A percentile compares a stretch with the other conserved stretches of the same genome.
Evolutionary conservation across 1,284 basidiomycete genomes (phyloP).

Genomic region (Anthracocystis walkeri): DNA sequence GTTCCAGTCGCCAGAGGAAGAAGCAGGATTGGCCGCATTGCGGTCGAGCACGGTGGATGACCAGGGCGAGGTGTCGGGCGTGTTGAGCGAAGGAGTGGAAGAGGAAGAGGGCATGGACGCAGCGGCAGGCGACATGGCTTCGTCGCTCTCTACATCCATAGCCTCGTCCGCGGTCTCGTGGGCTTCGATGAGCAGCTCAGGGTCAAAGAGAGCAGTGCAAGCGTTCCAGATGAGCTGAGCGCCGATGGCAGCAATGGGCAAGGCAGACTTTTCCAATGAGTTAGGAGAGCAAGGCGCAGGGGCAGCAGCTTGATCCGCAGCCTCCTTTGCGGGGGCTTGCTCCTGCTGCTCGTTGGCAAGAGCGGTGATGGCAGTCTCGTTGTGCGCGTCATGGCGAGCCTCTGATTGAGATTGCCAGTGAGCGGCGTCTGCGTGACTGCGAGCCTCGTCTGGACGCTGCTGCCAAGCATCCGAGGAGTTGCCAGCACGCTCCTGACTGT

Average conservation of each 20-base stretch:
- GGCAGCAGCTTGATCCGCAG: conserved; percentile 21
- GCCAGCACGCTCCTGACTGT: conserved; percentile 5
- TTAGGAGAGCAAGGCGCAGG: conserved; percentile 59
- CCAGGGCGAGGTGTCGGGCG: conserved; percentile 49
- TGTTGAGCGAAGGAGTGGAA: conserved; percentile 44
- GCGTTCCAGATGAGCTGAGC: conserved; percentile 66
- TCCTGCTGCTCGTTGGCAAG: conserved; percentile 4
- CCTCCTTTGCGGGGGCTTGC: conserved; percentile 2
- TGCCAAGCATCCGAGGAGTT: conserved; percentile 17
- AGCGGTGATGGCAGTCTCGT: not conserved
- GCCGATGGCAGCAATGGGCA: conserved; percentile 61
- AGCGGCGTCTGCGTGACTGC: conserved; percentile 1
- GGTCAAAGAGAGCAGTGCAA: conserved; percentile 55
- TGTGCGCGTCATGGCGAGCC: conserved; percentile 2
- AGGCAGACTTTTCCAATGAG: conserved; percentile 60
- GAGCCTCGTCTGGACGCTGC: conserved; percentile 11
- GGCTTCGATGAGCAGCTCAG: conserved; percentile 36
- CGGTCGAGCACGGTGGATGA: conserved; percentile 36
- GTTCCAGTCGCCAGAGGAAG: conserved; percentile 40
- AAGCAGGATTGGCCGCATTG: conserved; percentile 7
- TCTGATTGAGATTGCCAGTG: conserved; percentile 27
- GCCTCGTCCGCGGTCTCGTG: conserved; percentile 40
- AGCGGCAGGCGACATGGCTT: conserved; percentile 32
- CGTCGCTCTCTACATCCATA: conserved; percentile 36
- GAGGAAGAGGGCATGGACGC: conserved; percentile 43